Percentiles rank a stretch among this genome's conserved stretches.
These are phyloP conservation scores for Eutrema japonicum DNA, from an alignment of 345 rosid genomes.

Conservation along the genomic window DNA sequence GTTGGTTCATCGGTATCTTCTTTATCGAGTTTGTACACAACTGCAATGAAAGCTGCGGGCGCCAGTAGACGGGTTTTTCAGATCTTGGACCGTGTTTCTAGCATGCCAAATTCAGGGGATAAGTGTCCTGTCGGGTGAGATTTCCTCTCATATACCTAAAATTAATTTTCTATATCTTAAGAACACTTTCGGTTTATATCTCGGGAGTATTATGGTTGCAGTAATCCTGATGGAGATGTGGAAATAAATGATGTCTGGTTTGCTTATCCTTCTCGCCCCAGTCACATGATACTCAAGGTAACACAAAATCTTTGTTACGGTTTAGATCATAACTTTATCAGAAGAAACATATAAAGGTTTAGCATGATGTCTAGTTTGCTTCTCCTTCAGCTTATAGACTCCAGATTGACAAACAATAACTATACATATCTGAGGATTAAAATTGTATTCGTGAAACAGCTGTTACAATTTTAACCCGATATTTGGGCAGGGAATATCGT, in stretches of 20 bases:
- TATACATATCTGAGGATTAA: background rate
- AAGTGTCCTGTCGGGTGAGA: constrained; percentile 77
- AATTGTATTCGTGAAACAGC: background rate
- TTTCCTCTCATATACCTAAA: constrained; percentile 10
- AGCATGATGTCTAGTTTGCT: too few species aligned
- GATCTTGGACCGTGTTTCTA: constrained; percentile 83
- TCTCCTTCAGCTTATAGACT: background rate
- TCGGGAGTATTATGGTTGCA: constrained; percentile 40
- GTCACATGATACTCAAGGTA: constrained; percentile 92
- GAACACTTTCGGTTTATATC: background rate
- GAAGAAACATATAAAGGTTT: background rate
- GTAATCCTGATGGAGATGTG: constrained; percentile 86
- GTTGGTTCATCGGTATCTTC: constrained; percentile 92
- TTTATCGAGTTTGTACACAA: constrained; percentile 78
- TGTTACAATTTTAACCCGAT: background rate
- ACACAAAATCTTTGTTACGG: background rate
- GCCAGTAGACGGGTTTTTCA: constrained; percentile 94
- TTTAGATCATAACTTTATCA: background rate
- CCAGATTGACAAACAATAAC: background rate
- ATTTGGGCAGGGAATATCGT: constrained; percentile 71
- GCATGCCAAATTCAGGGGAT: constrained; percentile 79
- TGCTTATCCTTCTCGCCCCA: constrained; percentile 96
- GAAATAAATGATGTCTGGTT: constrained; percentile 92
- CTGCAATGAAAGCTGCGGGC: constrained; percentile 98
- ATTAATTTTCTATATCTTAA: background rate